Base-by-base conservation (phyloP, 2,329 filamentous ascomycete species). In the Pseudodiploospora longispora region DNA sequence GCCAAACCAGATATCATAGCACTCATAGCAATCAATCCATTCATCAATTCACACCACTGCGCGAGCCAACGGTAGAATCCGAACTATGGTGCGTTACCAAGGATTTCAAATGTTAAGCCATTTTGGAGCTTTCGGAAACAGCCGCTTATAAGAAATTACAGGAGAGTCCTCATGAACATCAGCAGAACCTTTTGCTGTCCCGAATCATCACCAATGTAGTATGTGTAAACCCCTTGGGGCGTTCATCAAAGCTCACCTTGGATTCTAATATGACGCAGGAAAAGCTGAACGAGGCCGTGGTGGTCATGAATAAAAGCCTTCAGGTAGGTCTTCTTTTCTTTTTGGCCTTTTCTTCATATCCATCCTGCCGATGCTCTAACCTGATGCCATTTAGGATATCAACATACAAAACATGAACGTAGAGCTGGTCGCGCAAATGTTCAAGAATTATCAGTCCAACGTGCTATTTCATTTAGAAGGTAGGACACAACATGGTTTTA, bases 371-470 rank as follows among this genome's bases (percentile, higher is more conserved):
- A 49, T 27, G 49, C 36, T 47, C 28, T 49, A 32, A 6, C 12
- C 10, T 10, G 9, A 6, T 29, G 12, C 31, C 28, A 30, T 30
- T 3, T 55, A 95, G 86, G 91, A 97, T 54, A 96, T 97, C 74
- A 97, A 97, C 60, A 83, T 96, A 44, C 87, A 95, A 59, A 98
- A 97, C 64, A 96, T 97, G 89, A 95, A 98, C 60, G 88, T 96
- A 32, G 93, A 97, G 68, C 76, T 97, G 3, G 93, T 97, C 5
- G 90, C 91, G 1, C 91, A 97, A 62, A 98, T 98, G 93, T 98
- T 97, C 74, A 96, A 97, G 71, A 98, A 97, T 68, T 98, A 98
- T 63, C 90, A 96, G 64, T 95, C 89, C 8, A 98, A 97, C 57
- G 91, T 97, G 10, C 71, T 97, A 5, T 97, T 98, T 63, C 93